phyloP scores from a whole-genome alignment of 768 basidiomycete species.

The Coprinopsis cinerea region DNA sequence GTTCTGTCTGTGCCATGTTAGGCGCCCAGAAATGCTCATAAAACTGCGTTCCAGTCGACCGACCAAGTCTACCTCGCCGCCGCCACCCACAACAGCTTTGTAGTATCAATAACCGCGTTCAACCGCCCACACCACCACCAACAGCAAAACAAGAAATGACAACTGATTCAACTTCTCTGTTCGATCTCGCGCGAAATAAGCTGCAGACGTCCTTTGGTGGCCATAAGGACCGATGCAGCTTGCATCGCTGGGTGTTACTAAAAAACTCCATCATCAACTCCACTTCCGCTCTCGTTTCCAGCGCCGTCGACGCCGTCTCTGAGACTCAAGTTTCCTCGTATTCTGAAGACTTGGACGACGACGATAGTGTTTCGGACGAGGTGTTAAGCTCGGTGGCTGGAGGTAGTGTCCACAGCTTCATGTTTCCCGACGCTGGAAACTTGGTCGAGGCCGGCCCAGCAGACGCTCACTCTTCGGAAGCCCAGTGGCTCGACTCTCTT shows the following conservation, averaged over 20 bases:
- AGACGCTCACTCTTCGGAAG: conserved; percentile 51
- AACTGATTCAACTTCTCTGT: conserved; percentile 45
- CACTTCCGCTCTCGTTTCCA: conserved; percentile 33
- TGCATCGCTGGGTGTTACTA: conserved; percentile 83
- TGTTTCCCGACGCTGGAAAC: conserved; percentile 74
- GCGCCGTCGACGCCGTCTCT: conserved; percentile 25
- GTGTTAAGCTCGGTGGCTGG: conserved; percentile 44
- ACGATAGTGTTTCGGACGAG: conserved; percentile 41
- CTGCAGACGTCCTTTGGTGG: conserved; percentile 59
- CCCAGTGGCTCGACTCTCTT: conserved; percentile 78
- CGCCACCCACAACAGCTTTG: too few species aligned
- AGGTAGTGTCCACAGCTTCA: conserved; percentile 67
- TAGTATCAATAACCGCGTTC: conserved; percentile 5
- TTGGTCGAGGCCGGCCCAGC: conserved; percentile 34
- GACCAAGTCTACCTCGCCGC: conserved; percentile 7
- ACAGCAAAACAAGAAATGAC: conserved; percentile 34
- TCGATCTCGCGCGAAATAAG: conserved; percentile 66
- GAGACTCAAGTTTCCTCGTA: conserved; percentile 25
- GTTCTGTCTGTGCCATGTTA: conserved; percentile 14
- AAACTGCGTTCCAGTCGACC: too few species aligned
- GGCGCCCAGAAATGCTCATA: too few species aligned
- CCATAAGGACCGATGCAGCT: conserved; percentile 61
- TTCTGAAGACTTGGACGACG: conserved; percentile 33
- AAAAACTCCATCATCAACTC: conserved; percentile 75
- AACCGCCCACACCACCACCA: conserved; percentile 13